Base-by-base conservation (phyloP, 106 monocot genomes). In the Dioscorea dumetorum region DNA sequence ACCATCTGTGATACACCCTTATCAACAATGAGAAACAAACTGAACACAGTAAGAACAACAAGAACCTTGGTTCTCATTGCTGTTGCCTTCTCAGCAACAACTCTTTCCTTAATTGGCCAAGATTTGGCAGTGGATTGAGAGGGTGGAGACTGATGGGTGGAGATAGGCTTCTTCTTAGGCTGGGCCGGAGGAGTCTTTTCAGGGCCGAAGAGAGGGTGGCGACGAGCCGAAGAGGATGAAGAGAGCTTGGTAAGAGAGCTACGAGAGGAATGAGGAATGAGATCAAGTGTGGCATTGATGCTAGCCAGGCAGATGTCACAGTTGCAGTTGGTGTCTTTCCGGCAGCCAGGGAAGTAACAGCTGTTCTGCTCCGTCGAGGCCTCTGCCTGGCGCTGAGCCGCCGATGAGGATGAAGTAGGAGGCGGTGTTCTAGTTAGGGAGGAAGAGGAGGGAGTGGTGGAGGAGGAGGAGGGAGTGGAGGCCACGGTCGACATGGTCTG, bases 251-350 rank as follows among this genome's bases (percentile, higher is more conserved):
- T 64, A 17, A 67, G 17, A 22, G 80, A 78, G 50, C 74, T 50
- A 35, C 56, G 66, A 62, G 72, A 58, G 68, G 69, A 24, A 22
- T 77, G 63, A 56, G 83, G 81, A 66, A 92, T 18, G 70, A 95
- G 88, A 73, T 95, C 95, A 18, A 60, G 79, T 33, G 95, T 95
- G 60, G 88, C 91, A 52, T 82, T 23, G 76, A 95, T 86, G 88
- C 95, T 95, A 0, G 85, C 91, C 2, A 88, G 53, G 83, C 95
- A 95, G 70, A 95, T 91, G 22, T 86, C 81, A 77, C 91, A 95
- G 50, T 74, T 54, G 81, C 94, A 95, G 72, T 95, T 91, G 72
- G 85, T 72, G 70, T 83, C 85, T 58, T 85, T 95, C 23, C 83
- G 85, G 81, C 94, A 95, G 12, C 80, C 84, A 2, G 83, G 90